phyloP scores from a whole-genome alignment of 768 basidiomycete genomes.

The Daedaleopsis sinensis region DNA sequence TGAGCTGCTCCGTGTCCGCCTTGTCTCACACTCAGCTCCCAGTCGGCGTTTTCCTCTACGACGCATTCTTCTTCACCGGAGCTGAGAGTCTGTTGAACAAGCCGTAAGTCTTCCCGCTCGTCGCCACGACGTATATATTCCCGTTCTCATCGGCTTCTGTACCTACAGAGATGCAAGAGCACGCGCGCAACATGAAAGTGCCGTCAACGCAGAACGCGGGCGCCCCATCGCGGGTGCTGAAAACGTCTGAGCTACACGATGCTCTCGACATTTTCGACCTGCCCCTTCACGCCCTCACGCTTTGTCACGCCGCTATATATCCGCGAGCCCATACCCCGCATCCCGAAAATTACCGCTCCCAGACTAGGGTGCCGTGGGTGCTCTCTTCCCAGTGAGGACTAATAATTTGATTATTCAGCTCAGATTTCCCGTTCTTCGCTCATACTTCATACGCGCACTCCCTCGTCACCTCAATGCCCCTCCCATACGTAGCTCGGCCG shows the following conservation, averaged over 20 bases:
- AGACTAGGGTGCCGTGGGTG: background rate
- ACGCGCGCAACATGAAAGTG: slow-evolving; percentile 21
- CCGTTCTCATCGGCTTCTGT: background rate
- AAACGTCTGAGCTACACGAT: slow-evolving; percentile 4
- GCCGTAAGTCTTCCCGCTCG: slow-evolving; percentile 42
- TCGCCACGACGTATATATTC: background rate
- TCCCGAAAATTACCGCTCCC: background rate
- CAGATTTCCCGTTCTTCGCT: no score
- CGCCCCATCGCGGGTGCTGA: slow-evolving; percentile 21
- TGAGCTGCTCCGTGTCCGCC: no score
- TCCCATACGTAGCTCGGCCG: background rate
- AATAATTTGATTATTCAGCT: no score
- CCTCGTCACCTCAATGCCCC: background rate
- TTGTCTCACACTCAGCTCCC: background rate
- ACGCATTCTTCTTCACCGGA: slow-evolving; percentile 58
- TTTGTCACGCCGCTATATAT: background rate
- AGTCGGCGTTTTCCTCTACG: slow-evolving; percentile 59
- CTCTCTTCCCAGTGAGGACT: no score
- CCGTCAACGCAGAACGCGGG: slow-evolving; percentile 17
- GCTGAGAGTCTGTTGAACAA: slow-evolving; percentile 55
- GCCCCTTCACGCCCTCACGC: background rate
- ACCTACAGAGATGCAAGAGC: slow-evolving; percentile 13
- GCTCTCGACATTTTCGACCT: background rate
- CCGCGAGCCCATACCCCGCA: background rate
- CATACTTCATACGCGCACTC: background rate